Conservation (phyloP, 2,329 filamentous ascomycete genomes). For the Beauveria rudraprayagi region DNA sequence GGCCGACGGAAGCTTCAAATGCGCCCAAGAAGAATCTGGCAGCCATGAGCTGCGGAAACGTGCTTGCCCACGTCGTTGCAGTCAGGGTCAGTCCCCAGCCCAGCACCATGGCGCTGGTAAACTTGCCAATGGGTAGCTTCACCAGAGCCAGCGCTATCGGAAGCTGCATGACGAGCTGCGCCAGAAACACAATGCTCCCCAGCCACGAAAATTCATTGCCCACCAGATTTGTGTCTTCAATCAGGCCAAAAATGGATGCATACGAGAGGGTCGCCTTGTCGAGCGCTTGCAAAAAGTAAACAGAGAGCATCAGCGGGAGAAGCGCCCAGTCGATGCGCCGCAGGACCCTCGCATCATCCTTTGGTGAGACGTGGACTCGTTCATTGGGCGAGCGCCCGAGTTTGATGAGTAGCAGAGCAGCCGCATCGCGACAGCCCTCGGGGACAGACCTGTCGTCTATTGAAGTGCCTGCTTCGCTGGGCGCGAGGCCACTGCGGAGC, state of each 20-base stretch:
- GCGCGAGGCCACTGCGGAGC: conserved; percentile 51
- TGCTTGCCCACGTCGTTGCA: conserved; percentile 43
- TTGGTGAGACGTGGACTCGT: conserved; percentile 23
- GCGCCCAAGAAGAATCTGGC: conserved; percentile 49
- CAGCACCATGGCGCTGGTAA: conserved; percentile 48
- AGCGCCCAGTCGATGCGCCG: conserved; percentile 32
- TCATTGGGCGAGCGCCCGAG: conserved; percentile 28
- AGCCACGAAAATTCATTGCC: conserved; percentile 55
- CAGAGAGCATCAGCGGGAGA: conserved; percentile 41
- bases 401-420: conserved; percentile 36
- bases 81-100: conserved; percentile 46
- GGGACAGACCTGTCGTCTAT: neutral
- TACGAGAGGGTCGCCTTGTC: conserved; percentile 57
- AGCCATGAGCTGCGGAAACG: conserved; percentile 41
- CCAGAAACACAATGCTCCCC: conserved; percentile 52
- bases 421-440: conserved; percentile 30
- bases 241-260: conserved; percentile 55
- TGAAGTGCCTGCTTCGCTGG: neutral
- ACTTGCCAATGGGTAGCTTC: conserved; percentile 53
- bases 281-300: conserved; percentile 56
- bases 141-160: conserved; percentile 49
- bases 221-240: conserved; percentile 47
- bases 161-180: conserved; percentile 50
- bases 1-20: conserved; percentile 42
- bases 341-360: conserved; percentile 27